Conservation (phyloP, 257 asterid genomes). For the Thymus quinquecostatus region DNA sequence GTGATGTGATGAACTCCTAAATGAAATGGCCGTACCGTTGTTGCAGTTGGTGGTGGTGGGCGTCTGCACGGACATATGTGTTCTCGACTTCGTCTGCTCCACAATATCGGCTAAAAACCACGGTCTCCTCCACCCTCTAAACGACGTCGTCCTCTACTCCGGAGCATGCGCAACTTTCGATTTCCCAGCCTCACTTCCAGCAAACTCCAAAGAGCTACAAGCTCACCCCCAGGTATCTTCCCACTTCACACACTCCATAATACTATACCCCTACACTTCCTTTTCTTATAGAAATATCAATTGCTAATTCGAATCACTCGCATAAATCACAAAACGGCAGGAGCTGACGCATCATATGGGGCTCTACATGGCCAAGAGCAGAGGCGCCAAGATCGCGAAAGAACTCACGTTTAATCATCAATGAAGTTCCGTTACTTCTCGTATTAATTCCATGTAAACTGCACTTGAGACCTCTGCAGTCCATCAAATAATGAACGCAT, state of each 20-base stretch:
- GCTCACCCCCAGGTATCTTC: constrained; percentile 64
- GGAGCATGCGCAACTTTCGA: constrained; percentile 77
- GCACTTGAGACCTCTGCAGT: not conserved
- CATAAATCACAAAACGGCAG: constrained; percentile 13
- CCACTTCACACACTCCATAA: too few species aligned
- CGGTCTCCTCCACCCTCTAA: constrained; percentile 55
- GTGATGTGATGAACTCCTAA: not conserved
- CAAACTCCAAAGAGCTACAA: constrained; percentile 41
- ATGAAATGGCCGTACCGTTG: not conserved
- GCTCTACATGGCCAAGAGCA: constrained; percentile 62
- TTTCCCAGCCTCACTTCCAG: constrained; percentile 53
- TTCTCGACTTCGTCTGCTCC: constrained; percentile 76
- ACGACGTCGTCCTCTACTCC: constrained; percentile 64
- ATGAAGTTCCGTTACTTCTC: not conserved
- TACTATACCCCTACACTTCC: too few species aligned
- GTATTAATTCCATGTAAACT: not conserved
- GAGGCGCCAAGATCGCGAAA: constrained; percentile 67
- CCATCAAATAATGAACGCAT: not conserved
- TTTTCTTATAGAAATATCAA: too few species aligned
- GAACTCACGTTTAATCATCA: constrained; percentile 36
- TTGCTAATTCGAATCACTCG: not conserved
- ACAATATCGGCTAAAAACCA: constrained; percentile 66
- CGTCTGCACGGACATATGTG: constrained; percentile 75
- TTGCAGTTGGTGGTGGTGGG: constrained; percentile 63
- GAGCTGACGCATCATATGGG: constrained; percentile 70